Conservation (phyloP, 1,284 basidiomycete genomes). For the Ustilago xerochloae region DNA sequence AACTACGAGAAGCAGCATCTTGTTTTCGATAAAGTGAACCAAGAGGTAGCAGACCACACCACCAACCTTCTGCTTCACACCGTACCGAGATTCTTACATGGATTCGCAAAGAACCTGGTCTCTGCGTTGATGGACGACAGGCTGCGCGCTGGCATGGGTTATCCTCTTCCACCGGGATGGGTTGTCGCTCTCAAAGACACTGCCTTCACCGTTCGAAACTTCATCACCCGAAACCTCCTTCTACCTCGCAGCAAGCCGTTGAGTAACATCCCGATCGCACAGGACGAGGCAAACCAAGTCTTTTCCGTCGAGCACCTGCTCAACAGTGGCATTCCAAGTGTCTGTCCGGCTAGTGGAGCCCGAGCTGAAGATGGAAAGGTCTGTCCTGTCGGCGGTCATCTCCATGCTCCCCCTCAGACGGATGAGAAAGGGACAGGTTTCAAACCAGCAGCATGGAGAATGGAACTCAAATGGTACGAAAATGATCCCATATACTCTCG, state of each 20-base stretch:
- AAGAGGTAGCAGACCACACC: slow-evolving; percentile 44
- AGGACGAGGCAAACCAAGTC: slow-evolving; percentile 18
- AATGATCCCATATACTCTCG: slow-evolving; percentile 46
- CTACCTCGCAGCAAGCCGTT: slow-evolving; percentile 24
- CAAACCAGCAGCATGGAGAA: slow-evolving; percentile 30
- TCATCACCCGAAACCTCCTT: slow-evolving; percentile 13
- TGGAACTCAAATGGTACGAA: slow-evolving; percentile 46
- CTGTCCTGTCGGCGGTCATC: slow-evolving; percentile 45
- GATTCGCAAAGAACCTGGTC: slow-evolving; percentile 26
- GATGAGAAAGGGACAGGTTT: neutral
- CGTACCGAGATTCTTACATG: slow-evolving; percentile 16
- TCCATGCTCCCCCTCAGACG: slow-evolving; percentile 1
- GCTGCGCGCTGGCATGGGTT: slow-evolving; percentile 35
- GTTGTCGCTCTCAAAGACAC: slow-evolving; percentile 21
- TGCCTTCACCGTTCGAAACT: slow-evolving; percentile 5
- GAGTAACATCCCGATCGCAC: slow-evolving; percentile 24
- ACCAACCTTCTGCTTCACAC: slow-evolving; percentile 34
- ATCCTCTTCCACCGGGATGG: slow-evolving; percentile 14
- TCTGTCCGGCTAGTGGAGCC: slow-evolving; percentile 46
- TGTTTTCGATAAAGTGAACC: slow-evolving; percentile 31
- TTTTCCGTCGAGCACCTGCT: slow-evolving; percentile 33
- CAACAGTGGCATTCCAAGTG: slow-evolving; percentile 22
- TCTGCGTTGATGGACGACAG: slow-evolving; percentile 39
- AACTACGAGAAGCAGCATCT: slow-evolving; percentile 40
- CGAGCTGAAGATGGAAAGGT: slow-evolving; percentile 31